phyloP scores from a whole-genome alignment of 495 filamentous ascomycete species.

The Aspergillus heteromorphus region DNA sequence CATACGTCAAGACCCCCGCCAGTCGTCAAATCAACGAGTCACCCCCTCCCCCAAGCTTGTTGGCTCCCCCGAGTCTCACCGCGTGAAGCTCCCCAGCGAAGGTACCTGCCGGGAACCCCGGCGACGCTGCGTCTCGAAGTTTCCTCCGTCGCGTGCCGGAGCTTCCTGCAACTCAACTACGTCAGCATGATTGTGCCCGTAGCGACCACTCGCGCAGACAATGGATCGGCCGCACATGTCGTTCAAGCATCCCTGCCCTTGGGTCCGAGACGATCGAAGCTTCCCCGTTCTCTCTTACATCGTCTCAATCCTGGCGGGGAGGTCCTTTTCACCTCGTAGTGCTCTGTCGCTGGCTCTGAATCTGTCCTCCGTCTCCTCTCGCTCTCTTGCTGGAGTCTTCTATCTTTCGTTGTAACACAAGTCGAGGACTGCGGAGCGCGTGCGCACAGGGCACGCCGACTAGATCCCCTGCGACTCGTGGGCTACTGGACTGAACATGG shows the following conservation, averaged over 20 bases:
- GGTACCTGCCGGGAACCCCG: not conserved
- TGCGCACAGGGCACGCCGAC: constrained; percentile 3
- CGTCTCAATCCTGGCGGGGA: not conserved
- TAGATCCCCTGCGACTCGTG: constrained; percentile 3
- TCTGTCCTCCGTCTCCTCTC: not conserved
- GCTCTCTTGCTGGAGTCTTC: not conserved
- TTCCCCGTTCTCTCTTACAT: constrained; percentile 2
- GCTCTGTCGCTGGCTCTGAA: not conserved
- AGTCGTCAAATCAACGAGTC: constrained; percentile 10
- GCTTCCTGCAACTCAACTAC: constrained; percentile 25
- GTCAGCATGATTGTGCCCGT: constrained; percentile 33
- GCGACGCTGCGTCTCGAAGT: not conserved
- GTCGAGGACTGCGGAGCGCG: not conserved
- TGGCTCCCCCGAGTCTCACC: not conserved
- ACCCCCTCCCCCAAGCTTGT: not conserved
- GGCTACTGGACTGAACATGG: constrained; percentile 16
- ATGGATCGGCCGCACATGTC: not conserved
- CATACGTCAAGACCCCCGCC: constrained; percentile 21
- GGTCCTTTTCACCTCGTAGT: not conserved
- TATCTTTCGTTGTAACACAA: not conserved
- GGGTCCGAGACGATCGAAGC: not conserved
- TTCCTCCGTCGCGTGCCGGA: constrained; percentile 5
- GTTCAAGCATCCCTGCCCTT: not conserved
- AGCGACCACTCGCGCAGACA: not conserved
- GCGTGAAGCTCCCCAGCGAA: not conserved